These are phyloP conservation scores for Penicillium verrucosum DNA, from an alignment of 2,329 filamentous ascomycete genomes.

Conservation along the genomic window DNA sequence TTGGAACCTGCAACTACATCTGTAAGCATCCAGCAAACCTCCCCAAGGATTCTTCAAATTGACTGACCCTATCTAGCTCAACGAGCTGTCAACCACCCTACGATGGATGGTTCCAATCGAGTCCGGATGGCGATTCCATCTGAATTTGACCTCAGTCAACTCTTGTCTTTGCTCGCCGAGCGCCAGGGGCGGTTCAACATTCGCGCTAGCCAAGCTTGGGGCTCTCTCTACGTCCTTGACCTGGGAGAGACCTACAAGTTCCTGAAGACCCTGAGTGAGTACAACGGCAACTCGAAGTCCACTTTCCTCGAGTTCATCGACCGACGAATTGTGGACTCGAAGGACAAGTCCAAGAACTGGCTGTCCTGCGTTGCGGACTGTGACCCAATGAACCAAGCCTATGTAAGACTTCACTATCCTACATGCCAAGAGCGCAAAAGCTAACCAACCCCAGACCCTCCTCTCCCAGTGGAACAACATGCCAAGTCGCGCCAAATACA, in stretches of 20 bases:
- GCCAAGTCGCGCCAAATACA: slow-evolving; percentile 46
- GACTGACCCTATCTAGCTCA: slow-evolving; percentile 36
- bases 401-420: slow-evolving; percentile 32
- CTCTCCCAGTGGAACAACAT: slow-evolving; percentile 47
- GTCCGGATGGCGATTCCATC: slow-evolving; percentile 42
- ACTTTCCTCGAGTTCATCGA: slow-evolving; percentile 46
- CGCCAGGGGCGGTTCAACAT: slow-evolving; percentile 45
- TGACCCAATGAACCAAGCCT: slow-evolving; percentile 40
- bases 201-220: slow-evolving; percentile 43
- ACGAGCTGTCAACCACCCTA: slow-evolving; percentile 44
- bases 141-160: slow-evolving; percentile 39
- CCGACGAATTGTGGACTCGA: slow-evolving; percentile 43
- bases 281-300: slow-evolving; percentile 38
- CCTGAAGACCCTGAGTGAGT: slow-evolving; percentile 37
- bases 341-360: slow-evolving; percentile 46
- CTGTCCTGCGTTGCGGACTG: slow-evolving; percentile 41
- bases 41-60: neutral
- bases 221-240: slow-evolving; percentile 43
- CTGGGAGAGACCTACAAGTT: slow-evolving; percentile 43
- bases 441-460: slow-evolving; percentile 31
- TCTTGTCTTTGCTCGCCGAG: slow-evolving; percentile 38
- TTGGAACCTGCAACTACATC: slow-evolving; percentile 46
- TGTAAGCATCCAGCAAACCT: slow-evolving; percentile 31
- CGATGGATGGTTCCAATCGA: slow-evolving; percentile 33
- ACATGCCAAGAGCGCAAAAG: neutral